A percentile compares a stretch with the other conserved stretches of the same genome.
Conservation (phyloP, 192 early-diverging fungal genomes). For the Gorgonomyces haynaldii region DNA sequence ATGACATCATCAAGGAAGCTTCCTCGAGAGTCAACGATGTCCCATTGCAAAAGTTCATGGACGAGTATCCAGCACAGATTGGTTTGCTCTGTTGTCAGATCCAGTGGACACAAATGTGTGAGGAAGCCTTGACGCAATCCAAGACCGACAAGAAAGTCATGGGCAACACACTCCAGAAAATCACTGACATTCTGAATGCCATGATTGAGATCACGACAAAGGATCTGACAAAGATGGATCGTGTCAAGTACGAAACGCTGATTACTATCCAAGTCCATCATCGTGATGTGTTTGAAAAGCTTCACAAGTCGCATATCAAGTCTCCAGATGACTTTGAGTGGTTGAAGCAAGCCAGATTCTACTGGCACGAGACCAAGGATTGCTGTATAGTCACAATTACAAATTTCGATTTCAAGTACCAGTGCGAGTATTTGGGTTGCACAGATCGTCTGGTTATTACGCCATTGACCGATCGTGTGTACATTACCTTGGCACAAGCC, state of each 20-base stretch:
- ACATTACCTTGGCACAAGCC: slow-evolving; percentile 53
- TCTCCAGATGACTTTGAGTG: slow-evolving; percentile 52
- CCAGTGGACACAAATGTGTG: slow-evolving; percentile 48
- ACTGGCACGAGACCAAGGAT: slow-evolving; percentile 59
- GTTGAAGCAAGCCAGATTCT: slow-evolving; percentile 54
- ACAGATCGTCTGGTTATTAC: slow-evolving; percentile 55
- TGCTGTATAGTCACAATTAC: slow-evolving; percentile 54
- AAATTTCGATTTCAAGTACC: slow-evolving; percentile 55
- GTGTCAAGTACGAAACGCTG: slow-evolving; percentile 53
- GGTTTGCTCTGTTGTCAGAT: slow-evolving; percentile 49
- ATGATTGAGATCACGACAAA: slow-evolving; percentile 54
- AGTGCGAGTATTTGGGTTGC: slow-evolving; percentile 55
- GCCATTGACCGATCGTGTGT: slow-evolving; percentile 47
- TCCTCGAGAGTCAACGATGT: slow-evolving; percentile 43
- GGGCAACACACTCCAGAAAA: slow-evolving; percentile 40
- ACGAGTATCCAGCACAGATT: slow-evolving; percentile 57
- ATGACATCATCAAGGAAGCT: slow-evolving; percentile 50
- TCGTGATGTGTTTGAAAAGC: slow-evolving; percentile 55
- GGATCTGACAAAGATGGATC: slow-evolving; percentile 52
- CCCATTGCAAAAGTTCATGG: slow-evolving; percentile 51
- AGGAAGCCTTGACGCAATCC: slow-evolving; percentile 41
- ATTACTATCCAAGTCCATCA: slow-evolving; percentile 60
- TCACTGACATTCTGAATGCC: slow-evolving; percentile 48
- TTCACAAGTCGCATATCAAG: slow-evolving; percentile 46
- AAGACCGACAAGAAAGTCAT: slow-evolving; percentile 56